Evolutionary conservation across 2,329 filamentous ascomycete genomes (phyloP).

Genomic region (Fusarium sp.): DNA sequence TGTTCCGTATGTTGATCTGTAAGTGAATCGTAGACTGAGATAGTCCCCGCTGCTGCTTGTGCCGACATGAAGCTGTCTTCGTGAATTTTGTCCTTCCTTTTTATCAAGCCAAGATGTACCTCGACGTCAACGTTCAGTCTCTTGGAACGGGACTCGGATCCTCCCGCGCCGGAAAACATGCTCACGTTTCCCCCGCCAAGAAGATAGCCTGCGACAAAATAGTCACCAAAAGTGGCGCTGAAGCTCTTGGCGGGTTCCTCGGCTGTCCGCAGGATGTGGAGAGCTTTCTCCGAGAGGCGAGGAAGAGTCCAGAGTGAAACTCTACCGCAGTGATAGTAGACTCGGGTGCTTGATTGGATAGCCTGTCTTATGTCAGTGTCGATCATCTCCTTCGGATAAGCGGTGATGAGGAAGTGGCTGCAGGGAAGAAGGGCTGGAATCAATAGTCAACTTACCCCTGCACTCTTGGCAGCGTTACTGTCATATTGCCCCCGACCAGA

Average conservation of each 20-base stretch:
- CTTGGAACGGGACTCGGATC: conserved; percentile 1
- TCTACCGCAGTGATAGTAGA: conserved; percentile 6
- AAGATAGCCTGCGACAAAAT: conserved; percentile 17
- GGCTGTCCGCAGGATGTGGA: conserved; percentile 1
- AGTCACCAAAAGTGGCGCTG: conserved; percentile 11
- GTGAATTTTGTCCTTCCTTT: conserved; percentile 2
- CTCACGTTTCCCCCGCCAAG: conserved; percentile 10
- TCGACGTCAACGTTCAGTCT: conserved; percentile 1
- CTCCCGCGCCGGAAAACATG: conserved; percentile 3
- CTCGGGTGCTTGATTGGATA: neutral
- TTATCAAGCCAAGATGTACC: conserved; percentile 3
- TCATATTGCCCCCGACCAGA: conserved; percentile 1
- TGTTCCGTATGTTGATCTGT: neutral
- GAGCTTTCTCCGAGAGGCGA: conserved; percentile 8
- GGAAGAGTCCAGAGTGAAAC: conserved; percentile 5
- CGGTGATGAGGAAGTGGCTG: neutral
- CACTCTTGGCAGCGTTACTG: neutral
- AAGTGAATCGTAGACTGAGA: neutral
- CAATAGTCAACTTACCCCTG: neutral
- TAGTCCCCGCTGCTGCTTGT: neutral
- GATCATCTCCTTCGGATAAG: neutral
- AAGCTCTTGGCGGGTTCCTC: conserved; percentile 2
- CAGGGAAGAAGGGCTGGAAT: neutral
- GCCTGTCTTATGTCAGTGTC: neutral
- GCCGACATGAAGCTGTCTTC: neutral